Base-by-base conservation (phyloP, 2,329 filamentous ascomycete species). In the Hypoxylon sp. region DNA sequence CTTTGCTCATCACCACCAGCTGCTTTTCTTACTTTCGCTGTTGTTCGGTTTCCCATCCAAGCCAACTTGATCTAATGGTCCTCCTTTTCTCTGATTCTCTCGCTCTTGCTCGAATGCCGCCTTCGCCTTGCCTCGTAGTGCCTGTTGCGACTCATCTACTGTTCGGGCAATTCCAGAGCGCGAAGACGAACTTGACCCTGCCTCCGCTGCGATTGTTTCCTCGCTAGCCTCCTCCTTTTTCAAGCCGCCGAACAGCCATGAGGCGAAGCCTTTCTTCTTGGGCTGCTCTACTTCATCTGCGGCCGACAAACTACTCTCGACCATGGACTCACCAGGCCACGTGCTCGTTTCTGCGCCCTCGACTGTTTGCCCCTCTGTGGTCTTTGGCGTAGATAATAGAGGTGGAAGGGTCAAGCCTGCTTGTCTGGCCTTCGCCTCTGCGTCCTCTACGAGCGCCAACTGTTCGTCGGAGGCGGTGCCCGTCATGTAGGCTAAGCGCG, bases 401-500 rank as follows among this genome's bases (percentile, higher is more conserved):
- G 78, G 76, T 3, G 80, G 80, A 35, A 83, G 66, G 61, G 77
- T 73, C 64, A 73, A 66, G 60, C 75, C 77, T 45, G 67, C 65
- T 41, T 71, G 67, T 52, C 75, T 72, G 49, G 79, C 79, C 36
- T 73, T 71, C 49, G 69, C 73, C 59, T 80, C 78, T 53, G 79
- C 79, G 46, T 82, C 80, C 60, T 84, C 82, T 38, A 85, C 82
- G 48, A 84, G 74, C 21, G 70, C 64, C 40, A 78, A 74, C 67
- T 85, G 82, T 35, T 82, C 80, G 32, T 79, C 75, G 46, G 77
- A 80, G 17, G 82, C 82, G 25, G 75, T 73, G 64, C 79, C 80
- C 55, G 77, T 78, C 73, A 85, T 80, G 71, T 83, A 85, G 52
- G 82, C 81, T 12, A 85, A 71, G 20, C 82, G 81, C 40, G 82